Evolutionary conservation across 441 rosid genomes (phyloP), one percentile per base, ranked within the genome.

Genomic region (Kokia cookei): DNA sequence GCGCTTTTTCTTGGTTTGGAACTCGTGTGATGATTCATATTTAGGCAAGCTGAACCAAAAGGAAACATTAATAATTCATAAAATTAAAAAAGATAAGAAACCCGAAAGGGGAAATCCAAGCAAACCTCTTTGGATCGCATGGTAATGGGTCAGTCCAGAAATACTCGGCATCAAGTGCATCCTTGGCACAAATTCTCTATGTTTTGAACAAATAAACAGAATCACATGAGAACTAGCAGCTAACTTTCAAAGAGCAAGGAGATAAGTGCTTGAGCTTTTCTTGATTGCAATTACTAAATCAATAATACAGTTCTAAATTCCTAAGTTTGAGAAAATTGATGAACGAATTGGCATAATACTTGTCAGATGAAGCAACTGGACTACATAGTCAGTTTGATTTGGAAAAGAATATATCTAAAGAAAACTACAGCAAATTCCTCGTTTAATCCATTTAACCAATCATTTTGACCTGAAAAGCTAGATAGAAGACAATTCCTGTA

Each of bases 111-210:
- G 50, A 42, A 43, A 13, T 32, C 40, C 11, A 54, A 29, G 42
- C 51, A 24, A 93, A 95, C 99, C 97, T 93, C 82, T 88, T 93
- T 54, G 99, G 98, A 77, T 96, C 97, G 73, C 99, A 96, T 0
- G 99, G 99, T 53, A 93, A 76, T 1, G 98, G 68, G 69, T 96
- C 99, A 43, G 93, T 81, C 99, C 99, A 96, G 89, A 96, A 93
- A 82, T 96, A 96, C 87, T 96, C 98, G 0, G 97, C 98, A 75
- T 93, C 98, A 51, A 96, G 94, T 40, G 98, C 98, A 87, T 96
- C 99, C 87, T 90, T 93, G 47, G 98, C 97, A 27, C 89, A 81
- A 88, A 95, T 90, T 87, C 99, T 91, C 99, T 93, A 82, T 59
- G 78, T 69, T 64, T 37, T 12, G 29, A 12, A 47, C 12, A 15